These are phyloP conservation scores for Nidularia sp. DNA, from an alignment of 768 basidiomycete species.

Conservation along the genomic window DNA sequence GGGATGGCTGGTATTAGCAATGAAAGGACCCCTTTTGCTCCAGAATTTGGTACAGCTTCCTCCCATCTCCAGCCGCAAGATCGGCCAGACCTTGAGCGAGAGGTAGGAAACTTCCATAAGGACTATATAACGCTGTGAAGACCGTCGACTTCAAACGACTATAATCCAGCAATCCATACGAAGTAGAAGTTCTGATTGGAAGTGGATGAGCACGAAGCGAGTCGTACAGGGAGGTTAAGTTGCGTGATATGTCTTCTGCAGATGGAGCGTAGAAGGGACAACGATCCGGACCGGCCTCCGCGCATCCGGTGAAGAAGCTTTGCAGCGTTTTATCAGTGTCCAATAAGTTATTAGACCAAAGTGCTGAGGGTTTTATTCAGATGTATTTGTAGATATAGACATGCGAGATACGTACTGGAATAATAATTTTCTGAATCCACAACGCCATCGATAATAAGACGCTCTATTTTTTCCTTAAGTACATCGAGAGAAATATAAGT, in stretches of 20 bases:
- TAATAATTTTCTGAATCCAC: constrained; percentile 36
- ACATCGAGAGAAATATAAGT: neutral
- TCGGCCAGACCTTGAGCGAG: constrained; percentile 32
- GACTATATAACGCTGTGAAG: constrained; percentile 29
- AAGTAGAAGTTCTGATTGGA: constrained; percentile 20
- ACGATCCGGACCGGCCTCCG: constrained; percentile 25
- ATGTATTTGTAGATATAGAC: neutral
- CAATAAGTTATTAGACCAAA: constrained; percentile 28
- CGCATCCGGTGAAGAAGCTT: constrained; percentile 30
- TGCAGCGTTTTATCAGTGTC: constrained; percentile 32
- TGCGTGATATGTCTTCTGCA: constrained; percentile 24
- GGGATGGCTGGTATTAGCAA: constrained; percentile 19
- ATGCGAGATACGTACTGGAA: constrained; percentile 15
- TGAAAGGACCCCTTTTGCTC: neutral
- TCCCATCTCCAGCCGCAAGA: constrained; percentile 25
- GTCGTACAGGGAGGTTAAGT: constrained; percentile 28
- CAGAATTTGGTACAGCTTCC: constrained; percentile 14
- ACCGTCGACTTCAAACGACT: constrained; percentile 18
- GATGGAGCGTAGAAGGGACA: constrained; percentile 36
- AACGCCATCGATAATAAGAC: constrained; percentile 36
- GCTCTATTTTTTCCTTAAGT: constrained; percentile 30
- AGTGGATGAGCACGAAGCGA: constrained; percentile 25
- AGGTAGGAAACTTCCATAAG: constrained; percentile 23
- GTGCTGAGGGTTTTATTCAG: constrained; percentile 12
- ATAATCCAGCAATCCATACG: constrained; percentile 35